Conservation (phyloP, 441 rosid species). For the Omphalea diandra region DNA sequence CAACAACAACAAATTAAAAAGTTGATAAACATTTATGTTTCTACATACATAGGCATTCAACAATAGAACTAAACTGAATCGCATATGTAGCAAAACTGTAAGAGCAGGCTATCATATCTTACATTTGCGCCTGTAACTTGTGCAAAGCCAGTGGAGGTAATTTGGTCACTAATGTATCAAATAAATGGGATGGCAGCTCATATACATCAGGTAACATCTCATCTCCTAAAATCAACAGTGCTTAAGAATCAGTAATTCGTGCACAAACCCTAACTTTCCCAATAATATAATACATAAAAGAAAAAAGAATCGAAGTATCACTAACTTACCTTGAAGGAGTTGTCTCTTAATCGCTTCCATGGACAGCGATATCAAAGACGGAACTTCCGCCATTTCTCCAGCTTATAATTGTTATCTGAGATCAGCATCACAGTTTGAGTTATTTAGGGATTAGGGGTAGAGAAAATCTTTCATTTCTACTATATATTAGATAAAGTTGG, state of each 20-base stretch:
- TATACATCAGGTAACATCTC: constrained; percentile 41
- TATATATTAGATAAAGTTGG: too few relatives aligned
- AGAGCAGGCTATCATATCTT: constrained; percentile 16
- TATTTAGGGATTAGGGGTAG: background rate
- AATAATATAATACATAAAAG: background rate
- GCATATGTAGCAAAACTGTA: background rate
- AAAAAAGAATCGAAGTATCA: background rate
- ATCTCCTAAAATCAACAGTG: constrained; percentile 36
- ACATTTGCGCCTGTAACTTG: constrained; percentile 63
- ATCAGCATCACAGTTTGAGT: background rate
- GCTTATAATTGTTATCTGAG: background rate
- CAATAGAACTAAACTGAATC: background rate
- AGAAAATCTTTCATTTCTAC: too few relatives aligned
- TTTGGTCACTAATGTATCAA: constrained; percentile 42
- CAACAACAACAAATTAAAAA: background rate
- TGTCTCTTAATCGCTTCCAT: constrained; percentile 39
- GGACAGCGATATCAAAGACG: constrained; percentile 54
- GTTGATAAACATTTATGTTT: background rate
- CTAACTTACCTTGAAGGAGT: constrained; percentile 45
- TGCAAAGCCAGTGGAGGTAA: constrained; percentile 74
- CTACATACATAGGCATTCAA: background rate
- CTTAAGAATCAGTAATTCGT: background rate
- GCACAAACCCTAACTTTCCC: background rate
- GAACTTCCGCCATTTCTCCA: constrained; percentile 39
- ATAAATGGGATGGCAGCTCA: constrained; percentile 66